Conservation (phyloP, 1,284 basidiomycete species). For the Moesziomyces antarcticus region DNA sequence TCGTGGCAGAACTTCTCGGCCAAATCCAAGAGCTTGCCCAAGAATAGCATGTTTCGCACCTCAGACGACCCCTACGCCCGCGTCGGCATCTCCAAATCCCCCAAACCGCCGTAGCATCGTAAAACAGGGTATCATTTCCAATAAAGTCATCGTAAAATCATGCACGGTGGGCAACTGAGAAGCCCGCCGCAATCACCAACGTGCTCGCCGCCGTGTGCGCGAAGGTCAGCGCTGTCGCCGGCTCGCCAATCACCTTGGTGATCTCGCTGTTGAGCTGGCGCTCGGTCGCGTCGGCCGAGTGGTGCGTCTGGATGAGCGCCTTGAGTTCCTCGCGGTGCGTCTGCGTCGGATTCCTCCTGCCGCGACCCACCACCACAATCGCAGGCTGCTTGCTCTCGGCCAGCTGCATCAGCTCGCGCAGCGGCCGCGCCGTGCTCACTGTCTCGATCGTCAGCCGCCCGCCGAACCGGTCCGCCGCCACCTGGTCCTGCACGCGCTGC, state of each 20-base stretch:
- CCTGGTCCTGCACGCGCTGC: slow-evolving; percentile 37
- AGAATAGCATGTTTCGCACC: slow-evolving; percentile 88
- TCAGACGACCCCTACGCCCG: slow-evolving; percentile 90
- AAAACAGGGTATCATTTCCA: too few species aligned
- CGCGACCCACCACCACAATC: slow-evolving; percentile 56
- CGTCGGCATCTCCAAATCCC: slow-evolving; percentile 71
- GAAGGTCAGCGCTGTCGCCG: slow-evolving; percentile 51
- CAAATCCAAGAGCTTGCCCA: slow-evolving; percentile 77
- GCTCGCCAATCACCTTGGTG: slow-evolving; percentile 60
- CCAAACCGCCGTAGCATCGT: background rate
- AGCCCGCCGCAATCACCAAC: slow-evolving; percentile 54
- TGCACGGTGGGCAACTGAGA: slow-evolving; percentile 5
- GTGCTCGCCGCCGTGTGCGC: slow-evolving; percentile 30
- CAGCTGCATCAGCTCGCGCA: slow-evolving; percentile 29
- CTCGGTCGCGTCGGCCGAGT: slow-evolving; percentile 24
- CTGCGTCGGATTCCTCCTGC: slow-evolving; percentile 54
- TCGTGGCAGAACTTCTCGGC: slow-evolving; percentile 98
- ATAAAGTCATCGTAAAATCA: background rate
- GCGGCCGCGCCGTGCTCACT: slow-evolving; percentile 31
- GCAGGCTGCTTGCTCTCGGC: slow-evolving; percentile 33
- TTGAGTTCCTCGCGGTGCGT: slow-evolving; percentile 60
- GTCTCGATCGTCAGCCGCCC: slow-evolving; percentile 26
- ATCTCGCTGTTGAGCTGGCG: slow-evolving; percentile 55
- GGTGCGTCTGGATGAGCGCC: slow-evolving; percentile 27
- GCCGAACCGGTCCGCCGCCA: slow-evolving; percentile 23